These are phyloP conservation scores for Sporothrix pseudoabietina DNA, from an alignment of 2,329 filamentous ascomycete genomes.

Conservation along the genomic window DNA sequence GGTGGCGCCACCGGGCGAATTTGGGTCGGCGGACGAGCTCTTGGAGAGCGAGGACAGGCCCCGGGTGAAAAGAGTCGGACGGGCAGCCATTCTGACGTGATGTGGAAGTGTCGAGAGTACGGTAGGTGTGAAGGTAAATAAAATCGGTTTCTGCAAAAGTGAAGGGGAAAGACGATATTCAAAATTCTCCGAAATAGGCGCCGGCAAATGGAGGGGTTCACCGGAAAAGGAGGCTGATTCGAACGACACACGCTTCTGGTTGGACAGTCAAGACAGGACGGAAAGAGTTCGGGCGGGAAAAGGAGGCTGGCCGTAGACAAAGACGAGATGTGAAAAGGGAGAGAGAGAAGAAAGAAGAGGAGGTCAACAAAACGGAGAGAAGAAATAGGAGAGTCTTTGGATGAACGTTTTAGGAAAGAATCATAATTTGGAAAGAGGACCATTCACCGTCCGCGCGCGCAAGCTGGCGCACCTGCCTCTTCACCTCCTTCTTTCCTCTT, in stretches of 20 bases:
- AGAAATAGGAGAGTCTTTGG: background rate
- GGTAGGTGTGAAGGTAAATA: background rate
- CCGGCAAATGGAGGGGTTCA: background rate
- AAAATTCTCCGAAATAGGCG: background rate
- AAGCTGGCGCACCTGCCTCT: slow-evolving; percentile 6
- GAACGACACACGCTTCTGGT: slow-evolving; percentile 5
- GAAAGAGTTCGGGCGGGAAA: background rate
- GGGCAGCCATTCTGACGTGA: slow-evolving; percentile 51
- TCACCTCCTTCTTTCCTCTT: background rate
- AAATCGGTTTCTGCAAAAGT: background rate
- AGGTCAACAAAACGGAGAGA: background rate
- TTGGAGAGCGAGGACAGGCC: slow-evolving; percentile 65
- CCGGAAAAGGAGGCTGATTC: slow-evolving; percentile 4
- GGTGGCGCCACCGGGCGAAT: slow-evolving; percentile 61
- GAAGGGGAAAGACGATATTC: background rate
- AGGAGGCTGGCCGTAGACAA: slow-evolving; percentile 9
- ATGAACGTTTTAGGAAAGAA: slow-evolving; percentile 8
- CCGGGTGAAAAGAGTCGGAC: slow-evolving; percentile 62
- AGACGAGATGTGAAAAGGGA: background rate
- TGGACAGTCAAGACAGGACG: background rate
- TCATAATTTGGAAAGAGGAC: background rate
- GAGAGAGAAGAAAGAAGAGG: background rate
- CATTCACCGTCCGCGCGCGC: slow-evolving; percentile 1
- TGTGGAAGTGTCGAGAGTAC: background rate
- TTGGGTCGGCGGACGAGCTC: slow-evolving; percentile 53